These are phyloP conservation scores for Scheffersomyces titani DNA, from an alignment of 1,139 yeast species.

Conservation along the genomic window DNA sequence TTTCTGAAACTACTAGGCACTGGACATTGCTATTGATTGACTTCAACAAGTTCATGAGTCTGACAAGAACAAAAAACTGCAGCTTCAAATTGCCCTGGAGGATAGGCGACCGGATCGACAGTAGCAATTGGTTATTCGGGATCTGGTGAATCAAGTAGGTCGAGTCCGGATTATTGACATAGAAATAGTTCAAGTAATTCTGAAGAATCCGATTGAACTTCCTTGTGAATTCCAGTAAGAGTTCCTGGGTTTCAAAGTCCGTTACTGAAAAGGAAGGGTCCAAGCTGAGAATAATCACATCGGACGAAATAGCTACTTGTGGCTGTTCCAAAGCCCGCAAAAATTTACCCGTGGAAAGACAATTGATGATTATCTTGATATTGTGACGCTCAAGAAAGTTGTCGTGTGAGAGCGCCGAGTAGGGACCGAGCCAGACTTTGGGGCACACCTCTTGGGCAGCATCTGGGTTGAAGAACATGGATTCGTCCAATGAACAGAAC, in stretches of 20 bases:
- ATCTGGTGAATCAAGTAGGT: slow-evolving; percentile 30
- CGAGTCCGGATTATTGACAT: slow-evolving; percentile 33
- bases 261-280: slow-evolving; percentile 35
- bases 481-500: slow-evolving; percentile 49
- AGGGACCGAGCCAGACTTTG: slow-evolving; percentile 32
- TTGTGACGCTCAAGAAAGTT: slow-evolving; percentile 24
- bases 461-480: slow-evolving; percentile 52
- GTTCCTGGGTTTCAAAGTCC: slow-evolving; percentile 7
- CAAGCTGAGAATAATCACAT: slow-evolving; percentile 39
- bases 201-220: slow-evolving; percentile 39
- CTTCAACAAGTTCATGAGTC: slow-evolving; percentile 39
- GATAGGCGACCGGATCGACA: slow-evolving; percentile 34
- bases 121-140: slow-evolving; percentile 27
- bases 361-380: slow-evolving; percentile 43
- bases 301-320: slow-evolving; percentile 33
- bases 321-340: slow-evolving; percentile 22
- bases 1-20: slow-evolving; percentile 39
- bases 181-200: slow-evolving; percentile 41
- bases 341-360: slow-evolving; percentile 38
- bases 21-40: slow-evolving; percentile 35
- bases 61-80: slow-evolving; percentile 40
- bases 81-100: slow-evolving; percentile 40
- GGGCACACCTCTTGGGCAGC: slow-evolving; percentile 40
- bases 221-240: slow-evolving; percentile 21
- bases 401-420: slow-evolving; percentile 16